Evolutionary conservation across 1,139 yeast genomes (phyloP), one percentile per base, ranked within the genome.

Genomic region (Geotrichum carabidarum): DNA sequence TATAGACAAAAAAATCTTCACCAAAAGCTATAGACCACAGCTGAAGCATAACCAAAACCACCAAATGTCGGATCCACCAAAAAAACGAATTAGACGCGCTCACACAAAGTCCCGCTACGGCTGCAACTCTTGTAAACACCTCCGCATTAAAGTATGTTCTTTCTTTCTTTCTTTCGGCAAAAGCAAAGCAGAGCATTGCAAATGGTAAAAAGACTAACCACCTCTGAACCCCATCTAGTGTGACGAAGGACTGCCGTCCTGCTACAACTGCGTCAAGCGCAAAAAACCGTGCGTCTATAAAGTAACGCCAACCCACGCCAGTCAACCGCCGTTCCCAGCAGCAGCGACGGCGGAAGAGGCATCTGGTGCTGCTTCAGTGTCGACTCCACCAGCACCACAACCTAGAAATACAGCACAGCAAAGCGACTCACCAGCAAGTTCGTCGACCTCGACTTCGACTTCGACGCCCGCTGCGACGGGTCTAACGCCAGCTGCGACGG

Each of bases 81-180:
- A 52, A 18, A 52, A 52, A 43, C 48, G 57, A 30, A 31, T 51
- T 31, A 18, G 57, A 27, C 31, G 55, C n/a, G 54, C 54, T 17
- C 57, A 54, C 22, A 54, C 55, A 3, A 54, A 54, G 34, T 54
- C 57, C 12, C 52, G 55, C 9, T 46, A 46, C 42, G 57, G 57
- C 15, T 54, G 57, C 40, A 30, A 51, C 27, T 51, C 57, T 35
- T 54, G 57, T 40, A 54, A 50, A 34, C 48, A 54, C 18, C 48
- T 54, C 8, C 50, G 57, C 31, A 48, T 54, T 14, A 51, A 54
- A 38, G 54, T 51, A 45, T 11, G 54, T 37, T 12, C 22, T 37
- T 30, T 8, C 30, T 43, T 15, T 14, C 9, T 14, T 48, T 40
- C 15, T 22, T 35, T 27, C 3, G 27, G 4, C 27, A 11, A 44